Evolutionary conservation across 305 asterid genomes (phyloP).

Genomic region (Solanum hybrid): DNA sequence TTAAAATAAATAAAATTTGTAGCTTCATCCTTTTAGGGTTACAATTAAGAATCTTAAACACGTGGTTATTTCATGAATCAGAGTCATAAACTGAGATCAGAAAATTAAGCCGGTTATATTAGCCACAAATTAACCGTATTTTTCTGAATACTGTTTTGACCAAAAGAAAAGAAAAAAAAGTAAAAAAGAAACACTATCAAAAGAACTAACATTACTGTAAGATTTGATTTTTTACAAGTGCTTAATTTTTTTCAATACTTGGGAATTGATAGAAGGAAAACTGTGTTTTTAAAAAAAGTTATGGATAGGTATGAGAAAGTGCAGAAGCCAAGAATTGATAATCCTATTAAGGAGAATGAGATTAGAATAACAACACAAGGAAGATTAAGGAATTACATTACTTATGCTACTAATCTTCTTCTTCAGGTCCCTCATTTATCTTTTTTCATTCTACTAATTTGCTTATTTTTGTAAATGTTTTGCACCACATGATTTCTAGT

Average conservation of each 20-base stretch:
- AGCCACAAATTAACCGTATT: background rate
- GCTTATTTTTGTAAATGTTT: background rate
- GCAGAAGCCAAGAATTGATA: constrained; percentile 8
- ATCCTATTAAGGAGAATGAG: constrained; percentile 4
- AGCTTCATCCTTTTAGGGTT: background rate
- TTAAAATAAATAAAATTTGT: too few species aligned
- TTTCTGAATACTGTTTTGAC: background rate
- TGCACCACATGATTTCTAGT: background rate
- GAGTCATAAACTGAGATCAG: background rate
- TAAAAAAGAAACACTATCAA: background rate
- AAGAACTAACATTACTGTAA: background rate
- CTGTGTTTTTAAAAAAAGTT: background rate
- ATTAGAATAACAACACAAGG: constrained; percentile 8
- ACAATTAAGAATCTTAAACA: background rate
- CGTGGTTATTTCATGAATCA: background rate
- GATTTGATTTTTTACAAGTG: background rate
- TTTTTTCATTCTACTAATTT: background rate
- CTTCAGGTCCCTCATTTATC: background rate
- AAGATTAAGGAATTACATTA: constrained; percentile 10
- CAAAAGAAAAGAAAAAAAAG: background rate
- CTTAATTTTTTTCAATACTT: background rate
- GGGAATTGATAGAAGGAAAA: background rate
- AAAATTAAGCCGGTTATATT: background rate
- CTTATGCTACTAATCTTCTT: constrained; percentile 9
- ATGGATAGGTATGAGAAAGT: constrained; percentile 14